Base-by-base conservation (phyloP, 331 rosid genomes). In the Quercus tomentella region DNA sequence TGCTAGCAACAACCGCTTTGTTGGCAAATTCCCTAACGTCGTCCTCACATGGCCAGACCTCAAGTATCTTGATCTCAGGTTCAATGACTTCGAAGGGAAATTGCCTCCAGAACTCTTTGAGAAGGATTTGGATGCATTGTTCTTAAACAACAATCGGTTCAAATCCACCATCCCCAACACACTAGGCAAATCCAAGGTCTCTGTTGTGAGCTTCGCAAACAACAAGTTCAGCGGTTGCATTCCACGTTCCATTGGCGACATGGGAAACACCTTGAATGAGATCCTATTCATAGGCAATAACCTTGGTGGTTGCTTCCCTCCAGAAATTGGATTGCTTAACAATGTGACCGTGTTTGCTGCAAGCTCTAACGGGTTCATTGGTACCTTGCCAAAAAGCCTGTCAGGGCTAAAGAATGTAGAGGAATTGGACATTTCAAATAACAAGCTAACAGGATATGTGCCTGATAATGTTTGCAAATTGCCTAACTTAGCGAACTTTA, bases 91-190 rank as follows among this genome's bases (percentile, higher is more conserved):
- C 26, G 93, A 89, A 67, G 93, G 93, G 4, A 0, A 16, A 26
- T 35, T 89, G 49, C 96, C 96, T 14, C 65, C 76, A 0, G 28
- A 84, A 41, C 78, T 91, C 1, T 91, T 91, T 45, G 56, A 35
- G 51, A 88, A 81, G 41, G 70, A 83, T 0, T 79, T 77, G 12
- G 72, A 67, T 67, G 72, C 72, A 1, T 21, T 67, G 25, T 67
- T 92, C 73, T 86, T 92, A 81, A 92, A 92, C 86, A 62, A 92
- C 76, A 90, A 91, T 75, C 54, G 54, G 4, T 92, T 90, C 77
- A 72, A 75, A 7, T 81, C 75, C 0, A 2, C 1, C 2, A 87
- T 92, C 43, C 93, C 91, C 4, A 84, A 82, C 23, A 85, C 91
- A 1, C 1, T 90, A 4, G 91, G 97, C 21, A 81, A 88, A 68